Conservation (phyloP, 805 yeast species). For the Wickerhamiella qilinensis region DNA sequence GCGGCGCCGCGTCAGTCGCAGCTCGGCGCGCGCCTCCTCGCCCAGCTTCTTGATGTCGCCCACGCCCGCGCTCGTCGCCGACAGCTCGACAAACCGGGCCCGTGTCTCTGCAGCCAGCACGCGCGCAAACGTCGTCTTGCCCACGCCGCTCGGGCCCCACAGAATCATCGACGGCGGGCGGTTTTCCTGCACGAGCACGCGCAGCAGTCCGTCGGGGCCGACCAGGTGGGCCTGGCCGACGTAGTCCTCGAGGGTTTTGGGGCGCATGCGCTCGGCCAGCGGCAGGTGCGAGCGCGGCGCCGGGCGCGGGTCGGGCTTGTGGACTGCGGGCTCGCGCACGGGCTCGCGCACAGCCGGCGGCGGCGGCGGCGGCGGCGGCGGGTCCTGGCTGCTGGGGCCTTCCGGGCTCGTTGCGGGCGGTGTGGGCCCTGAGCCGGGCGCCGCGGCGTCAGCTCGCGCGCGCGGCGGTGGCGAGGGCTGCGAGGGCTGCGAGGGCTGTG, state of each 20-base stretch:
- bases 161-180: slow-evolving; percentile 62
- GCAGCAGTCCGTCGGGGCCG: slow-evolving; percentile 43
- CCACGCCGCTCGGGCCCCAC: slow-evolving; percentile 95
- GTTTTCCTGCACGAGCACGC: slow-evolving; percentile 40
- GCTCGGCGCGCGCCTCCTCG: slow-evolving; percentile 31
- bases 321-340: too few relatives aligned
- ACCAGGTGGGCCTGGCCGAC: slow-evolving; percentile 77
- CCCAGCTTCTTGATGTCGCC: slow-evolving; percentile 50
- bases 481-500: too few relatives aligned
- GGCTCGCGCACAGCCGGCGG: too few relatives aligned
- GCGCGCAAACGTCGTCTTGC: slow-evolving; percentile 74
- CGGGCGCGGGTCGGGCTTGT: background rate
- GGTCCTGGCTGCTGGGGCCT: too few relatives aligned
- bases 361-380: too few relatives aligned
- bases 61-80: slow-evolving; percentile 65
- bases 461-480: too few relatives aligned
- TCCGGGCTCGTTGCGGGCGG: too few relatives aligned
- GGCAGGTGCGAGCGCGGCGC: slow-evolving; percentile 23
- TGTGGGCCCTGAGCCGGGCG: too few relatives aligned
- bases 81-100: slow-evolving; percentile 55
- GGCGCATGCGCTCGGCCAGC: slow-evolving; percentile 73
- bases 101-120: slow-evolving; percentile 39
- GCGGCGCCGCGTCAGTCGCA: slow-evolving; percentile 31
- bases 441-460: too few relatives aligned
- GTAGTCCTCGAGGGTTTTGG: slow-evolving; percentile 47